Base-by-base conservation (phyloP, 2,329 filamentous ascomycete genomes). In the Aspergillus carbonarius region DNA sequence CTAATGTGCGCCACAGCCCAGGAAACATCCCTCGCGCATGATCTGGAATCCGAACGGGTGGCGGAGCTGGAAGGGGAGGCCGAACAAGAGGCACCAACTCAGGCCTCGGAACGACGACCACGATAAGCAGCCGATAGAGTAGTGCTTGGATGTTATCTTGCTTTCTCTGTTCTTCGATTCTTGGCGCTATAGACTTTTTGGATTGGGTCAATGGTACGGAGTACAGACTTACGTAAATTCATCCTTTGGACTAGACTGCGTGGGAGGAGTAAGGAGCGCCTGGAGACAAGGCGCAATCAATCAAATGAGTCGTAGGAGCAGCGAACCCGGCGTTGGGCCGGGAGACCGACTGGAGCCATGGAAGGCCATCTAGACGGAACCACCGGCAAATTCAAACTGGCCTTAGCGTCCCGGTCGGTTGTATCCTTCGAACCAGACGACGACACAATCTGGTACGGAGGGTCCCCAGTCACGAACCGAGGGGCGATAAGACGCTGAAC, bases 21-120 rank as follows among this genome's bases (percentile, higher is more conserved):
- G 72, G 87, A 89, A 74, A 85, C 82, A 10, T 79, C 85, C 5
- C 64, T 78, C 23, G 70, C 73, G 1, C 71, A 76, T 57, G 75
- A 75, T 55, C 60, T 65, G 47, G 70, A 71, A 32, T 61, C 69
- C n/a, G 81, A 81, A 17, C 73, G 74, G 25, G 77, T 77, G 56
- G 72, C 74, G 54, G 75, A 76, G 42, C 66, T 75, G 51, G 71
- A 68, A 17, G 66, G 67, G 18, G 73, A 75, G 48, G 65, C 63
- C 42, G 60, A 69, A 15, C 37, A 52, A 15, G 62, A 55, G 39
- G 51, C 50, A n/a, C 61, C 58, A 32, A 60, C 65, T 32, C 58
- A 55, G 52, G 37, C 62, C 15, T 58, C 58, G 2, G 34, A 25
- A n/a, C 34, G 32, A 15, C 49, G 48, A 47, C 58, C 55, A 46